Conservation (phyloP, 352 stramenopile genomes). For the Globisporangium spinosum region DNA sequence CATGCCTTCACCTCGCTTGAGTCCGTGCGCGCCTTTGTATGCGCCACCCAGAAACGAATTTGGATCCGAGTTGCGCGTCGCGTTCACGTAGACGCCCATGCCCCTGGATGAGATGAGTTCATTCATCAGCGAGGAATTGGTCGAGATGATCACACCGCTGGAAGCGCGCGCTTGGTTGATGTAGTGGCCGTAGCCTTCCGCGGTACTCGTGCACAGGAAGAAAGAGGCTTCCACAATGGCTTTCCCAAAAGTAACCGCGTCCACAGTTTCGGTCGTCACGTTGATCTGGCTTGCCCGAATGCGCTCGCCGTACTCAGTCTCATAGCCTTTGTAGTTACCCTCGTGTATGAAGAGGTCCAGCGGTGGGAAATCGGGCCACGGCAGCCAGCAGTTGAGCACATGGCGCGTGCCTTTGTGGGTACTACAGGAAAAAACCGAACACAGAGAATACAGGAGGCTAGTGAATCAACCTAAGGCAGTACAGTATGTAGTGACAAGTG, state of each 20-base stretch:
- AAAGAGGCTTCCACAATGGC: slow-evolving; percentile 35
- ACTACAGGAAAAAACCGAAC: slow-evolving; percentile 16
- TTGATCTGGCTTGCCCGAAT: slow-evolving; percentile 1
- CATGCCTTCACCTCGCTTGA: slow-evolving; percentile 29
- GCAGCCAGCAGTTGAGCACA: slow-evolving; percentile 52
- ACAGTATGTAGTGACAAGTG: too few species aligned
- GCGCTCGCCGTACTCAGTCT: slow-evolving; percentile 21
- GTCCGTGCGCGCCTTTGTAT: slow-evolving; percentile 18
- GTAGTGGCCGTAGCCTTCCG: slow-evolving; percentile 68
- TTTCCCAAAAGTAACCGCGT: slow-evolving; percentile 32
- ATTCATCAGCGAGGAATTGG: slow-evolving; percentile 51
- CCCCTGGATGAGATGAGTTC: slow-evolving; percentile 29
- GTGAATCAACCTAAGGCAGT: too few species aligned
- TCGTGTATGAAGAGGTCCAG: slow-evolving; percentile 44
- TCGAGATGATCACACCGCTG: slow-evolving; percentile 37
- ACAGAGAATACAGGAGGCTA: neutral
- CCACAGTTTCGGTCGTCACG: slow-evolving; percentile 21
- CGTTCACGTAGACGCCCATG: slow-evolving; percentile 9
- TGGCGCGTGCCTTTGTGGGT: slow-evolving; percentile 44
- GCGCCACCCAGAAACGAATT: slow-evolving; percentile 36
- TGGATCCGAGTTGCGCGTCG: slow-evolving; percentile 3
- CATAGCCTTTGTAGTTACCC: slow-evolving; percentile 26
- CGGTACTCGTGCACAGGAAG: slow-evolving; percentile 50
- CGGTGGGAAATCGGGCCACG: slow-evolving; percentile 29
- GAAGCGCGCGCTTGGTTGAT: slow-evolving; percentile 60